Conservation (phyloP, 208 protist species). For the Trypanosoma theileri region DNA sequence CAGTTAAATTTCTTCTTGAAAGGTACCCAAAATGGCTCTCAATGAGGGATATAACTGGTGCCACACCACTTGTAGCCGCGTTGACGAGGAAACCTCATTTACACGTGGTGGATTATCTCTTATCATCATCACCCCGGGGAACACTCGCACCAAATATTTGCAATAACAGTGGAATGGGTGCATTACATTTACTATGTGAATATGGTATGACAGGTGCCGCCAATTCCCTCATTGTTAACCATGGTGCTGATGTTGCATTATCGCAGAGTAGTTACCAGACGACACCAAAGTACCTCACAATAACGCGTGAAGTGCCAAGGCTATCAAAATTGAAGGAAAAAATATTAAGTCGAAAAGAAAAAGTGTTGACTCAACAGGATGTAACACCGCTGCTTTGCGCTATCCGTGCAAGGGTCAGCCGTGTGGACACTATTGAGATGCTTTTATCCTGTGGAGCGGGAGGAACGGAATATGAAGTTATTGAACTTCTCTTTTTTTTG, state of each 20-base stretch:
- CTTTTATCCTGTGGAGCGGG: constrained; percentile 47
- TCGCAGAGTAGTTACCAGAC: neutral
- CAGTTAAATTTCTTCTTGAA: constrained; percentile 46
- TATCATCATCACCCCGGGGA: constrained; percentile 41
- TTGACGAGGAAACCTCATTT: constrained; percentile 39
- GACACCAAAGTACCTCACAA: constrained; percentile 19
- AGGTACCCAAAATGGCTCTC: constrained; percentile 35
- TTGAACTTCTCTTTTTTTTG: constrained; percentile 53
- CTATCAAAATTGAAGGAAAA: neutral
- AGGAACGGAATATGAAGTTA: constrained; percentile 30
- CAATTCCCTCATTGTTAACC: constrained; percentile 46
- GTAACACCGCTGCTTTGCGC: constrained; percentile 51
- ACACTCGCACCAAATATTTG: constrained; percentile 38
- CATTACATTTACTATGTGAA: constrained; percentile 63
- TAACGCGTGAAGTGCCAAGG: constrained; percentile 14
- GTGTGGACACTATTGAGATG: constrained; percentile 37
- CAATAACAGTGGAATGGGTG: constrained; percentile 50
- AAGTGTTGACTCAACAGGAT: constrained; percentile 2
- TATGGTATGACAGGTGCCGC: constrained; percentile 43
- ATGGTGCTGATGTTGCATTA: constrained; percentile 47
- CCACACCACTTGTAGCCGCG: constrained; percentile 68
- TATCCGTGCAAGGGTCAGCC: constrained; percentile 12
- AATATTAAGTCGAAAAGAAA: neutral
- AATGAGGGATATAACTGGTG: constrained; percentile 52
- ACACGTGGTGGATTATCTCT: constrained; percentile 54